Evolutionary conservation across 441 rosid species (phyloP).

Genomic region (Adansonia gregorii): DNA sequence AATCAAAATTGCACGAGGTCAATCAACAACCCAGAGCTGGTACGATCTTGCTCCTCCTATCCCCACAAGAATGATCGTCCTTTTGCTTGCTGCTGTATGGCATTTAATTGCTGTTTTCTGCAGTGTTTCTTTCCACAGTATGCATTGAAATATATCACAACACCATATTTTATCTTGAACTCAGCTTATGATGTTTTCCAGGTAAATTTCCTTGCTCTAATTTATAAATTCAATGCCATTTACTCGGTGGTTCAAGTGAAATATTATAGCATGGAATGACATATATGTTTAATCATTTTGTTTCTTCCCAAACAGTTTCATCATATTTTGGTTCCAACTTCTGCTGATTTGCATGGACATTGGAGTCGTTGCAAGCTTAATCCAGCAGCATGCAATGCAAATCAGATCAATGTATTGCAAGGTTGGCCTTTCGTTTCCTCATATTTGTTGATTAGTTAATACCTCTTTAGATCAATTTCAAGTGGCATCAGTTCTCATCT

Average conservation of each 20-base stretch:
- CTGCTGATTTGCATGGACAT: slow-evolving; percentile 56
- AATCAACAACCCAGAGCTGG: slow-evolving; percentile 58
- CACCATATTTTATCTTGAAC: slow-evolving; percentile 67
- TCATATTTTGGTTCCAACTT: slow-evolving; percentile 67
- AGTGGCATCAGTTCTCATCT: background rate
- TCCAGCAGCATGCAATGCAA: slow-evolving; percentile 52
- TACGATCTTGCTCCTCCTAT: slow-evolving; percentile 30
- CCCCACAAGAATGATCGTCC: background rate
- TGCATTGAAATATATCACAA: slow-evolving; percentile 49
- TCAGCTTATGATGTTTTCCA: slow-evolving; percentile 77
- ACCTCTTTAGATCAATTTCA: background rate
- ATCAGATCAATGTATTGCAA: slow-evolving; percentile 56
- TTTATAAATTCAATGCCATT: slow-evolving; percentile 9
- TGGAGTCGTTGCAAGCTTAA: slow-evolving; percentile 66
- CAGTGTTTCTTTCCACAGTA: slow-evolving; percentile 79
- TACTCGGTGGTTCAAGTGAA: background rate
- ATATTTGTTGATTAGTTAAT: background rate
- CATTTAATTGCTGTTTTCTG: slow-evolving; percentile 23
- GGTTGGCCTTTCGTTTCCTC: slow-evolving; percentile 35
- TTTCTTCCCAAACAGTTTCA: slow-evolving; percentile 52
- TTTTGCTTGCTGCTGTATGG: slow-evolving; percentile 8
- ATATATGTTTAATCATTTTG: slow-evolving; percentile 17
- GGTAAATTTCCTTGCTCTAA: slow-evolving; percentile 34
- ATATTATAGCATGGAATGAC: background rate
- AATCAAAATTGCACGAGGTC: slow-evolving; percentile 56